Evolutionary conservation across 2,329 filamentous ascomycete species (phyloP), one percentile per base, ranked within the genome.

Genomic region (Claviceps sp.): DNA sequence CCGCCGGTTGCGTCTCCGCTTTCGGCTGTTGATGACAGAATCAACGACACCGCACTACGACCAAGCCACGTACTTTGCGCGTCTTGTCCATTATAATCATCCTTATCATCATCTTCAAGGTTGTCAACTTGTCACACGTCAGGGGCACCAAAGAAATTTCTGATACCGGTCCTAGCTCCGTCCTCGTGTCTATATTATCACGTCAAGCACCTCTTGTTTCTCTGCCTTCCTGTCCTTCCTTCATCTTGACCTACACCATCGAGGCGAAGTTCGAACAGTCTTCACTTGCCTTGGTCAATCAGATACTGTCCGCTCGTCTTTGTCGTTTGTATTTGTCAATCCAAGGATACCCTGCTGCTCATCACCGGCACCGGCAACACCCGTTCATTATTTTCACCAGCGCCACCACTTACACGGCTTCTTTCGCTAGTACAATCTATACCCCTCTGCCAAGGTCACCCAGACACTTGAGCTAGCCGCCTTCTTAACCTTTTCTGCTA

Each of bases 1-100:
- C 49, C 52, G 48, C 54, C 48, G 50, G 52, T 54, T 54, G 54
- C 44, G 14, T 48, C 55, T 56, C 55, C 53, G 55, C 49, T 56
- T 47, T 53, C 55, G 55, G 55, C 51, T 56, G 50, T 49, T 48
- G 30, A 37, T 51, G 48, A 53, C 48, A 49, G 37, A 47, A 49
- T 51, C 52, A 54, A 34, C 52, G 46, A 51, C 52, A 51, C 49
- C 46, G 41, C 41, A 18, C 47, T 48, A 48, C 48, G 16, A 34
- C 43, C 48, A 44, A 53, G 51, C 48, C 48, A 50, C 51, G 51
- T 26, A 49, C 47, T 47, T 41, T 20, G 30, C 11, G 34, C 22
- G 11, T 45, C 44, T 49, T 34, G 24, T 45, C 24, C 48, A 37
- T 24, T 18, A 44, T 45, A 3, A 44, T 50, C 34, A 50, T 47